These are phyloP conservation scores for Leccinum barrowsii DNA, from an alignment of 768 basidiomycete species.

Conservation along the genomic window DNA sequence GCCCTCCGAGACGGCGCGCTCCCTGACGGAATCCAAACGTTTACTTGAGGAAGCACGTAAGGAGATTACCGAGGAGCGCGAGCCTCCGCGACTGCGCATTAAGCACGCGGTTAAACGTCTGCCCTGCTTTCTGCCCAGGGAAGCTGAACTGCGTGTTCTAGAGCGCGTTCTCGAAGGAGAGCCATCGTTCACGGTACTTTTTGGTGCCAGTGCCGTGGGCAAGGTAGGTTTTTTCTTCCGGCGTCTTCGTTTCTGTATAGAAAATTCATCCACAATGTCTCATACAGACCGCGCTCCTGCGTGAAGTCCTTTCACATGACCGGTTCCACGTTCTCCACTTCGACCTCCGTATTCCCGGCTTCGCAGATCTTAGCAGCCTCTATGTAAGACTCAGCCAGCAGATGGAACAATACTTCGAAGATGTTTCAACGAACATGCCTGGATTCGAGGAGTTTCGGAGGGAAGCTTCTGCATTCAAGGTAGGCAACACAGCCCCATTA, in stretches of 20 bases:
- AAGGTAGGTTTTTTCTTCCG: constrained; percentile 46
- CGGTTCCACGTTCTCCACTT: constrained; percentile 80
- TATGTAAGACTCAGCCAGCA: constrained; percentile 75
- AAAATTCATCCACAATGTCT: background rate
- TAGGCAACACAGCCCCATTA: constrained; percentile 19
- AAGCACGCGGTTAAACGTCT: constrained; percentile 78
- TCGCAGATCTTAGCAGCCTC: constrained; percentile 75
- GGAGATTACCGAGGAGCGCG: constrained; percentile 67
- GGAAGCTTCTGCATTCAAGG: constrained; percentile 80
- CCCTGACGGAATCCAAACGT: constrained; percentile 71
- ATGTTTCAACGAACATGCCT: constrained; percentile 50
- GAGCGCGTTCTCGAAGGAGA: constrained; percentile 63
- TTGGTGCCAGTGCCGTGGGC: constrained; percentile 78
- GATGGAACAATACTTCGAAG: constrained; percentile 78
- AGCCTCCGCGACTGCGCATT: constrained; percentile 60
- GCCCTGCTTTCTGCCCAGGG: constrained; percentile 70
- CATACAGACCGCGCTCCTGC: constrained; percentile 66
- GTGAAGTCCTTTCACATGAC: constrained; percentile 68
- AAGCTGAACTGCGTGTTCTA: constrained; percentile 60
- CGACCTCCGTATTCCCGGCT: constrained; percentile 79
- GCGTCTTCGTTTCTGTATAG: background rate
- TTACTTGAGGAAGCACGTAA: constrained; percentile 74
- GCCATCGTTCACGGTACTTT: constrained; percentile 76
- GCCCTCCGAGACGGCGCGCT: constrained; percentile 78
- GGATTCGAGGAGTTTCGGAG: constrained; percentile 73